These are phyloP conservation scores for Gnomoniopsis sp. DNA, from an alignment of 2,329 filamentous ascomycete genomes.

Conservation along the genomic window DNA sequence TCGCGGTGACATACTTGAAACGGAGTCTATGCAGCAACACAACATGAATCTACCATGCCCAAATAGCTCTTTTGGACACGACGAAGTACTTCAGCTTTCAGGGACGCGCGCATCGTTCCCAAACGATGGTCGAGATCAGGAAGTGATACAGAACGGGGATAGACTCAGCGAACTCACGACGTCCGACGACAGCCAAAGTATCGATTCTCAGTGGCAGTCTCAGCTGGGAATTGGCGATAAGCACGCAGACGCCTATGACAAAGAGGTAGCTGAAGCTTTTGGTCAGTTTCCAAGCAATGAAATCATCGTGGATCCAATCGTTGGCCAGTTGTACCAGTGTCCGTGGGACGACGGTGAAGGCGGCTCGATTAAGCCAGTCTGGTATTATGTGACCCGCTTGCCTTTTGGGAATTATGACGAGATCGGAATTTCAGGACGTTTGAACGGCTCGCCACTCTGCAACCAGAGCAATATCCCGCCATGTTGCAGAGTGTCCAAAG, in stretches of 20 bases:
- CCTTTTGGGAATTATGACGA: neutral
- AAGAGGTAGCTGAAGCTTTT: neutral
- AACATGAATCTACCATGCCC: too few species aligned
- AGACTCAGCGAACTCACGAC: too few species aligned
- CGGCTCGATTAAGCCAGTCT: neutral
- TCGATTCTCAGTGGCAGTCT: neutral
- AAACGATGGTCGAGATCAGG: too few species aligned
- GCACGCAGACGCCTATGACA: neutral
- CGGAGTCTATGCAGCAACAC: too few species aligned
- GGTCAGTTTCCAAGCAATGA: neutral
- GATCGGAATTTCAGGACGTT: neutral
- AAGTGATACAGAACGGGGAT: too few species aligned
- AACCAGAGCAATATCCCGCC: neutral
- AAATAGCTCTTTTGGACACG: too few species aligned
- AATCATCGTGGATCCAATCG: neutral
- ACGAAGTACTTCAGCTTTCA: too few species aligned
- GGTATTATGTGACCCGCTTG: neutral
- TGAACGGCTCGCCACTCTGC: neutral
- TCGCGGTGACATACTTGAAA: too few species aligned
- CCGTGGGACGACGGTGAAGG: neutral
- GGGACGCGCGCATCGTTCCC: too few species aligned
- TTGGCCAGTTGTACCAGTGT: neutral
- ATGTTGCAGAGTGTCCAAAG: neutral
- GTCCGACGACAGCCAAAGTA: too few species aligned
- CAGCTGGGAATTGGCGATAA: neutral